phyloP scores from a whole-genome alignment of 257 asterid genomes.

The Lantana camara region DNA sequence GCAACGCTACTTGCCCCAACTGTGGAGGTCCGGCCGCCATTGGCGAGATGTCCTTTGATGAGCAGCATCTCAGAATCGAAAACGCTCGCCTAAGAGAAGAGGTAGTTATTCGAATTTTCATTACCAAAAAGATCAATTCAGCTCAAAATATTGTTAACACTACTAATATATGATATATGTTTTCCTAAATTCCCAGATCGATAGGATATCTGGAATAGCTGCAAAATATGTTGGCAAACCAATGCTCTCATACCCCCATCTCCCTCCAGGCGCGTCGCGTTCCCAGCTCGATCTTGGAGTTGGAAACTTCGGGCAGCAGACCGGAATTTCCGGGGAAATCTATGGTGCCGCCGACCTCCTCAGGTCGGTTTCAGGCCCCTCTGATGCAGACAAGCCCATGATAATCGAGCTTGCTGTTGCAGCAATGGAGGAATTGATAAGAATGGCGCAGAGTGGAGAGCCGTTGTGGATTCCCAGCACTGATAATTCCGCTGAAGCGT shows the following conservation, averaged over 20 bases:
- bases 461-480: conserved; percentile 62
- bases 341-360: conserved; percentile 58
- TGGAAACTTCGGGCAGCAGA: conserved; percentile 47
- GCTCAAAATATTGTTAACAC: too few species aligned
- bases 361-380: conserved; percentile 59
- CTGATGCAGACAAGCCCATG: conserved; percentile 69
- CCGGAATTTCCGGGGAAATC: conserved; percentile 51
- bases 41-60: conserved; percentile 75
- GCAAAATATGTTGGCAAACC: conserved; percentile 79
- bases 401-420: conserved; percentile 78
- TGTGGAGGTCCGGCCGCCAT: conserved; percentile 80
- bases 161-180: too few species aligned
- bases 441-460: conserved; percentile 67
- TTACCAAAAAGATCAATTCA: too few species aligned
- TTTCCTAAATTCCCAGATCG: conserved; percentile 43
- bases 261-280: conserved; percentile 45
- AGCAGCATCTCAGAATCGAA: conserved; percentile 73
- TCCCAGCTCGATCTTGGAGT: conserved; percentile 66
- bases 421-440: conserved; percentile 75
- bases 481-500: conserved; percentile 37
- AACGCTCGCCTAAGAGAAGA: conserved; percentile 76
- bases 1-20: conserved; percentile 62
- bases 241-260: conserved; percentile 58
- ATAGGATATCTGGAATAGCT: conserved; percentile 72
- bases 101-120: conserved; percentile 45